Evolutionary conservation across 2,329 filamentous ascomycete genomes (phyloP), one percentile per base, ranked within the genome.

Genomic region (Bipolaris oryzae): DNA sequence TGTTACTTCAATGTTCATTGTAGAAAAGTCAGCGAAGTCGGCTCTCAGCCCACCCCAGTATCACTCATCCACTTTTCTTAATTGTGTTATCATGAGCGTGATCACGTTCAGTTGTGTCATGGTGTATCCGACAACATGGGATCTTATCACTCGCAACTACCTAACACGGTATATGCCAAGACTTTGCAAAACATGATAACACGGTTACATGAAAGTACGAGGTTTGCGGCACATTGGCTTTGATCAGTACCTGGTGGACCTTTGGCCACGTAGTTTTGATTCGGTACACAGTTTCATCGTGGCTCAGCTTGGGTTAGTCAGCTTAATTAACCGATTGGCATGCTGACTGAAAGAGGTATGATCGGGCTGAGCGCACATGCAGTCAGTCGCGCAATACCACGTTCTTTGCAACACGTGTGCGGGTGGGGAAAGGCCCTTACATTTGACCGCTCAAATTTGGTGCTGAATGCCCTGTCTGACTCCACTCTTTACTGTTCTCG

Each of bases 111-210:
- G 5, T 25, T 18, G 13, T 45, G 21, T 34, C 20, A 35, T 51
- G 20, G 5, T 13, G 25, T 21, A 33, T 34, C 43, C 43, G 20
- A 34, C 15, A 28, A 13, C 16, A 6, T 21, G 10, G 10, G 1
- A 21, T 21, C 10, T 20, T 23, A 16, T 23, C 10, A 15, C 20
- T 48, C 15, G 20, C 20, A 15, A 21, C 15, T 39, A 44, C 43
- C 50, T 34, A 15, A 45, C 18, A 15, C 15, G 31, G 42, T 20
- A 23, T 6, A 39, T 35, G 50, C 50, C 16, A 20, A 23, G 13
- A 13, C 23, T 39, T 25, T 25, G 55, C 53, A 44, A 50, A 47
- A 47, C 50, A 18, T n/a, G 20, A 49, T n/a, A 54, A 45, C 50
- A 39, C 11, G 41, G 42, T 42, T 46, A 43, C 35, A 25, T 48